Evolutionary conservation across 345 rosid genomes (phyloP).

Genomic region (Hypericum perforatum): DNA sequence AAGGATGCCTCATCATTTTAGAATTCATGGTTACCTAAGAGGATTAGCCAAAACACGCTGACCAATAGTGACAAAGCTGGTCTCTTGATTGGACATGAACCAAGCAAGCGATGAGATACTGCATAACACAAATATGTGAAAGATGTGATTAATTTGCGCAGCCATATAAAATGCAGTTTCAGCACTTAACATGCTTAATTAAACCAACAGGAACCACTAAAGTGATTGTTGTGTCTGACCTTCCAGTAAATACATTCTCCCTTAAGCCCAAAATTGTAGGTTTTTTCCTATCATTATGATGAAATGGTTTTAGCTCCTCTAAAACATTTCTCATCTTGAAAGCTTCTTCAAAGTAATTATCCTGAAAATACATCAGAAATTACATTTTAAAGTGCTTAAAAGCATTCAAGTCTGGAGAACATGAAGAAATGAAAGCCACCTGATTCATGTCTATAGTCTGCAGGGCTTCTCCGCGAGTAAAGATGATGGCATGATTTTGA

Average conservation of each 20-base stretch:
- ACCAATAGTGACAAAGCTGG: conserved; percentile 90
- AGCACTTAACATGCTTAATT: not conserved
- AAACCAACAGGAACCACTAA: not conserved
- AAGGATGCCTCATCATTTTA: too few relatives aligned
- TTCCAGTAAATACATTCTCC: conserved; percentile 98
- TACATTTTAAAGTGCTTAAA: conserved; percentile 6
- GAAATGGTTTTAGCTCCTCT: conserved; percentile 51
- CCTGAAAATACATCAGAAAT: conserved; percentile 36
- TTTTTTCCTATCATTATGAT: conserved; percentile 37
- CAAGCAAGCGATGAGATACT: conserved; percentile 98
- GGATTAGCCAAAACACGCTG: conserved; percentile 96
- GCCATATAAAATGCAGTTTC: too few relatives aligned
- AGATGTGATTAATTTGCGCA: not conserved
- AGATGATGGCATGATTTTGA: conserved; percentile 95
- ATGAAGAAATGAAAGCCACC: conserved; percentile 24
- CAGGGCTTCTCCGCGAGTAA: conserved; percentile 97
- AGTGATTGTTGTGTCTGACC: conserved; percentile 34
- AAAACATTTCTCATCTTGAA: conserved; percentile 94
- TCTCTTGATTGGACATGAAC: conserved; percentile 99
- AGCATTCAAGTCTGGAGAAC: not conserved
- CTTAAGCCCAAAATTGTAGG: conserved; percentile 92
- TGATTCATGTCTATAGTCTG: conserved; percentile 99
- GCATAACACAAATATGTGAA: conserved; percentile 13
- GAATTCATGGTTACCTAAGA: conserved; percentile 49
- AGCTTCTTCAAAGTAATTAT: conserved; percentile 97